Percentiles rank a stretch among this genome's conserved stretches.
These are phyloP conservation scores for Oryza nivara DNA, from an alignment of 176 grass and related monocot species.

Conservation along the genomic window DNA sequence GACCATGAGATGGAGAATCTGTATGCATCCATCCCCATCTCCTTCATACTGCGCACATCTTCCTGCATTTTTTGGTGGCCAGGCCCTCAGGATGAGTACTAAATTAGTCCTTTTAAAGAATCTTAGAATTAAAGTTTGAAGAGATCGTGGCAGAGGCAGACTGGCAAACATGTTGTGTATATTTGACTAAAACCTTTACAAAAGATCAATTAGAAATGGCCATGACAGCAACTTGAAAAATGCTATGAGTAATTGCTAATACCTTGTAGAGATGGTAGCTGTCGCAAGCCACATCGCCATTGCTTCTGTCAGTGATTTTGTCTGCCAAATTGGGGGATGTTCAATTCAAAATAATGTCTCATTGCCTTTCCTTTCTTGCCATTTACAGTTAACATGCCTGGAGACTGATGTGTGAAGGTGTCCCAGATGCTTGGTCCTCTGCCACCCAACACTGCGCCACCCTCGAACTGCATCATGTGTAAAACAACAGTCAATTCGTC, in stretches of 20 bases:
- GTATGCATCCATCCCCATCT: conserved; percentile 5
- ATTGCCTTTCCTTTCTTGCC: no score
- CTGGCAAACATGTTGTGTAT: no score
- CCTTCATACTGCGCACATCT: conserved; percentile 55
- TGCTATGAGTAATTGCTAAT: not conserved
- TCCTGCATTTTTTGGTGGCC: conserved; percentile 38
- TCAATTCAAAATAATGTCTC: not conserved
- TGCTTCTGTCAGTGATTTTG: conserved; percentile 54
- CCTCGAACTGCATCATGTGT: conserved; percentile 42
- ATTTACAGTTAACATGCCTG: no score
- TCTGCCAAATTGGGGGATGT: conserved; percentile 10
- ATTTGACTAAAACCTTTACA: no score
- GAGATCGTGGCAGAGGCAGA: no score
- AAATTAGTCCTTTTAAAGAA: no score
- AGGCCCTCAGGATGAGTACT: no score
- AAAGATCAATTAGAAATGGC: no score
- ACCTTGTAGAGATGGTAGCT: conserved; percentile 70
- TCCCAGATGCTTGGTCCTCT: conserved; percentile 31
- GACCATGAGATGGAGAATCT: conserved; percentile 63
- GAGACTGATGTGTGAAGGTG: no score
- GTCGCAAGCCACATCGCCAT: conserved; percentile 60
- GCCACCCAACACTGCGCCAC: conserved; percentile 40
- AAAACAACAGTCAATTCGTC: not conserved
- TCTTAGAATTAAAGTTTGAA: no score
- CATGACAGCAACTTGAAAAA: no score